Evolutionary conservation across 768 basidiomycete species (phyloP).

Genomic region (Vararia minispora): DNA sequence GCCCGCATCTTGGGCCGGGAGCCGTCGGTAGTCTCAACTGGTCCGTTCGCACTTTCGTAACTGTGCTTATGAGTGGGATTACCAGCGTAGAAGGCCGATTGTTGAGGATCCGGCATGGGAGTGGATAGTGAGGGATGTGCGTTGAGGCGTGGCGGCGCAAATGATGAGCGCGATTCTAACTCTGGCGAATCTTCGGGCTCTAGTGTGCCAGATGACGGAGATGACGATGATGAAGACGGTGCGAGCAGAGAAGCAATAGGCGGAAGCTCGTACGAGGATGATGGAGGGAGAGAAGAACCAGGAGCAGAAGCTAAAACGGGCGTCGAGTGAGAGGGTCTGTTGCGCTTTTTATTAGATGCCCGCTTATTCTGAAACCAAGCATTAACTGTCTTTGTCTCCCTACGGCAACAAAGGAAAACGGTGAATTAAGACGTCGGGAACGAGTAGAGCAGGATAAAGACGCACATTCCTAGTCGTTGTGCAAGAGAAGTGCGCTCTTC

Average conservation of each 20-base stretch:
- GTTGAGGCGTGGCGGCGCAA: constrained; percentile 19
- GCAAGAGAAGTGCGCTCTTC: constrained; percentile 60
- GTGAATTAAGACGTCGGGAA: constrained; percentile 2
- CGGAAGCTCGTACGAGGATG: constrained; percentile 23
- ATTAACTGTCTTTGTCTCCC: constrained; percentile 79
- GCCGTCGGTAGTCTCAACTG: no score
- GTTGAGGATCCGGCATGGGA: no score
- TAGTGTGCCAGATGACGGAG: constrained; percentile 12
- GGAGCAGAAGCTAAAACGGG: constrained; percentile 17
- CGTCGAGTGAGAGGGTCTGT: constrained; percentile 25
- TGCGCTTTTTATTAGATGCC: constrained; percentile 67
- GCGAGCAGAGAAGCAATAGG: constrained; percentile 28
- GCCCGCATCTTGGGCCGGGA: constrained; percentile 48
- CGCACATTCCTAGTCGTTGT: constrained; percentile 67
- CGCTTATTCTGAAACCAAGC: constrained; percentile 86
- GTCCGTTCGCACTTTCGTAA: constrained; percentile 35
- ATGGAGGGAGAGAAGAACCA: constrained; percentile 20
- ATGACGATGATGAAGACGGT: constrained; percentile 21
- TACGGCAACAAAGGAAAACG: constrained; percentile 20
- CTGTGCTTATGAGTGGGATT: constrained; percentile 40
- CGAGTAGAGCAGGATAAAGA: constrained; percentile 13
- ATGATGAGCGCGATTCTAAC: no score
- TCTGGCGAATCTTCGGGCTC: no score
- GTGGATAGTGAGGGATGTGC: no score
- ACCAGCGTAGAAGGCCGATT: constrained; percentile 30